phyloP scores from a whole-genome alignment of 192 early-diverging fungal genomes.

The Backusella liffmaniae region DNA sequence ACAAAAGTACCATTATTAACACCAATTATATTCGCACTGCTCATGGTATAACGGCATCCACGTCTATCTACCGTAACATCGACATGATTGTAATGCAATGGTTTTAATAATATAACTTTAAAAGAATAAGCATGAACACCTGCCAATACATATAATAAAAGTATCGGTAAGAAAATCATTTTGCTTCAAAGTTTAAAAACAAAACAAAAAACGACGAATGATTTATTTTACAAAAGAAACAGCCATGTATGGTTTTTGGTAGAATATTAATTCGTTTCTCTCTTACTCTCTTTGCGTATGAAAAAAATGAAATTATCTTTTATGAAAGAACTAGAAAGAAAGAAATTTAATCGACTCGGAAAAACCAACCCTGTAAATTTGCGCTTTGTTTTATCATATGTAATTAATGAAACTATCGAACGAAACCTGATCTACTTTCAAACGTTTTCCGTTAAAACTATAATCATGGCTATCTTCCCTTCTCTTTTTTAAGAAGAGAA shows the following conservation, averaged over 20 bases:
- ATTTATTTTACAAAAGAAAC: neutral
- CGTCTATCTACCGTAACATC: neutral
- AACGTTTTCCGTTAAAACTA: neutral
- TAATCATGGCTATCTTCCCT: no score
- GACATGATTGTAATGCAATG: neutral
- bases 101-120: neutral
- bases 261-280: neutral
- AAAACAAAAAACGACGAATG: neutral
- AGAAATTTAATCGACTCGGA: neutral
- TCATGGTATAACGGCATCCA: neutral
- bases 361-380: neutral
- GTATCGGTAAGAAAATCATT: neutral
- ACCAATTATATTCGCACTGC: neutral
- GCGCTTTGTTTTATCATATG: neutral
- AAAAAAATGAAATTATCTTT: neutral
- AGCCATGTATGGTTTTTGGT: neutral
- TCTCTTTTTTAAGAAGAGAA: no score
- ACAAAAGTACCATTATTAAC: neutral
- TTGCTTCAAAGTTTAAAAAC: neutral
- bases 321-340: neutral
- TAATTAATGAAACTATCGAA: neutral
- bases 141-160: neutral
- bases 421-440: neutral
- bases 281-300: neutral
- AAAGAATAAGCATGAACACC: neutral